Evolutionary conservation across 192 early-diverging fungal genomes (phyloP).

Genomic region (Coemansia sp.): DNA sequence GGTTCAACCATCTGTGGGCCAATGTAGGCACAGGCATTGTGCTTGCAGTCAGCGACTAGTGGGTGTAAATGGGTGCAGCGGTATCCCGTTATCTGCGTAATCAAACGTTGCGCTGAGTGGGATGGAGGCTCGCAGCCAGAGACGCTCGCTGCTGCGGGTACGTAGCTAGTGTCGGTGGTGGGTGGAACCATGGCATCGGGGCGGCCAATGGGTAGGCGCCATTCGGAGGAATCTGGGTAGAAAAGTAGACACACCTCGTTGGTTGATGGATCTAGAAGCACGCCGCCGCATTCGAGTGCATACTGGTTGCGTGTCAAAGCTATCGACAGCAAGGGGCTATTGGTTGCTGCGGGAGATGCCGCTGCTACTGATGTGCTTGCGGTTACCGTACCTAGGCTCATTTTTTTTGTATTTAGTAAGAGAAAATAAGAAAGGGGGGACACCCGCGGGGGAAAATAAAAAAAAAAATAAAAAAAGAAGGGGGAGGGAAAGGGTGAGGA

Average conservation of each 20-base stretch:
- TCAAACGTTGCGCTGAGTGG: conserved; percentile 43
- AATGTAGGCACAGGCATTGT: conserved; percentile 36
- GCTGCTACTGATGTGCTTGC: background rate
- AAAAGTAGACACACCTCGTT: conserved; percentile 54
- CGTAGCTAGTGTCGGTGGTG: background rate
- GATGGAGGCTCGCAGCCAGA: conserved; percentile 48
- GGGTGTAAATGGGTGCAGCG: conserved; percentile 51
- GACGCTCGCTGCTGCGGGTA: conserved; percentile 19
- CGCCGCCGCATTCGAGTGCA: conserved; percentile 46
- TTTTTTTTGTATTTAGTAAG: background rate
- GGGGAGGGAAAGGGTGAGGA: background rate
- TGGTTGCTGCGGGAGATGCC: background rate
- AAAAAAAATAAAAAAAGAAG: background rate
- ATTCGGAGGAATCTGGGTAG: conserved; percentile 54
- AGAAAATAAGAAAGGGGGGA: background rate
- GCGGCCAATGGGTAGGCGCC: conserved; percentile 49
- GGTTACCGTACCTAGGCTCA: background rate
- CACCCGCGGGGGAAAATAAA: background rate
- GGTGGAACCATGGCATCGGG: conserved; percentile 21
- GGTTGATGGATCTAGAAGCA: conserved; percentile 44
- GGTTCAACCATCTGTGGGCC: conserved; percentile 54
- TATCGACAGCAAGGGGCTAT: conserved; percentile 6
- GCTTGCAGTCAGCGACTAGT: background rate
- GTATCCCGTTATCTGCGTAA: conserved; percentile 48
- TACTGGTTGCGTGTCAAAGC: conserved; percentile 44